Base-by-base conservation (phyloP, 257 asterid genomes). In the Solanum tarijense region DNA sequence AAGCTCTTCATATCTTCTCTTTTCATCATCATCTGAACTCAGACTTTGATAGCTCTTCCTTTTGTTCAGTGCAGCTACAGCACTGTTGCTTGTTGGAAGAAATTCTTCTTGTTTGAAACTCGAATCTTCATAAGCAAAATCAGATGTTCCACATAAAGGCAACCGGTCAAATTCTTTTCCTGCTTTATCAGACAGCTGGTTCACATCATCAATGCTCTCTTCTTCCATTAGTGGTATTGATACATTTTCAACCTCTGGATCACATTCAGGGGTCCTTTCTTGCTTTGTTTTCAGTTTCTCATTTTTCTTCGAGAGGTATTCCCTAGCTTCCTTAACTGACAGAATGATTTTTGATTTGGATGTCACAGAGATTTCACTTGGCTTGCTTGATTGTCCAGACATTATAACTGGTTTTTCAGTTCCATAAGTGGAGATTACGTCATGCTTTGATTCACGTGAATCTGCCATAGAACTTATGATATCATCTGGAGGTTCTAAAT, bases 301-400 rank as follows among this genome's bases (percentile, higher is more conserved):
- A 83, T 90, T 91, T 91, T 94, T 94, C 85, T 86, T 90, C 55
- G 96, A 92, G 86, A 95, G 98, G 90, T 94, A 95, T 55, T 93
- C 98, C 91, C 94, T 92, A 41, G 98, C 99, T 95, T 96, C 98
- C 90, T 90, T 86, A 83, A 95, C 96, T 43, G 98, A 95, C 87
- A 89, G 91, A 90, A 97, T 97, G 91, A 96, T 91, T 90, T 91
- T 93, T 55, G 93, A 88, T 88, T 90, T 92, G 69, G 88, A 91
- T 73, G 88, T 89, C 11, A 75, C 84, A 87, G 93, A 87, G 68
- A 74, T 83, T 90, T 86, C 89, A 82, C 12, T 31, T 48, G 87
- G 85, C 71, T 79, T 86, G 74, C 81, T 66, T 20, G 87, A 87
- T 66, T 90, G 84, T 84, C 29, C 72, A 86, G 81, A 87, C 16